A percentile compares a stretch with the other conserved stretches of the same genome.
Conservation (phyloP, 208 protist genomes). For the Borovskyia barvae region DNA sequence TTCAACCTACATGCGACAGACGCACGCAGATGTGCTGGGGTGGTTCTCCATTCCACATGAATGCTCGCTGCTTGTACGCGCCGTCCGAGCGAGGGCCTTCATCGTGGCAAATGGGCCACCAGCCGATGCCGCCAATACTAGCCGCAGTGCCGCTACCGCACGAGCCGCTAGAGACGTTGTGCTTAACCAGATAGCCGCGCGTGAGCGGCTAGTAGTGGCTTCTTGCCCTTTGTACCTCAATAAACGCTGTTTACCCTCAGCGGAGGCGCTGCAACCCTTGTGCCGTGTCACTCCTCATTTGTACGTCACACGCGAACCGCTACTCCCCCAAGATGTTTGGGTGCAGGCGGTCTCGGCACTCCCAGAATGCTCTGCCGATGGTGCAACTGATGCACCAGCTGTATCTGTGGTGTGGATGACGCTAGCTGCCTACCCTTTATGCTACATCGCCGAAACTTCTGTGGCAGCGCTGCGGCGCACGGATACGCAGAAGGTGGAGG, state of each 20-base stretch:
- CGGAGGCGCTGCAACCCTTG: not conserved
- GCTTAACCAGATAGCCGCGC: not conserved
- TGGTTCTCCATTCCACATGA: constrained; percentile 66
- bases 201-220: constrained; percentile 14
- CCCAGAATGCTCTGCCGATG: not conserved
- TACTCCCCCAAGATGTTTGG: constrained; percentile 7
- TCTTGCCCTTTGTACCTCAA: not conserved
- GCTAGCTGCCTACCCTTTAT: constrained; percentile 1
- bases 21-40: constrained; percentile 42
- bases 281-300: not conserved
- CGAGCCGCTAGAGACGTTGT: not conserved
- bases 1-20: constrained; percentile 40
- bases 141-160: too few relatives aligned
- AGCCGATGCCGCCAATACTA: too few relatives aligned
- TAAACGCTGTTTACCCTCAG: too few relatives aligned
- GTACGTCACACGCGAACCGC: constrained; percentile 6
- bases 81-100: not conserved
- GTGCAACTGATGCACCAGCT: not conserved
- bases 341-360: not conserved
- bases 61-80: constrained; percentile 26
- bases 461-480: constrained; percentile 12
- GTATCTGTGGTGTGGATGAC: constrained; percentile 15
- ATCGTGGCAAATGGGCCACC: too few relatives aligned
- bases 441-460: not conserved
- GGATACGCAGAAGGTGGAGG: constrained; percentile 12